Percentiles rank a stretch among this genome's conserved stretches.
Conservation (phyloP, 345 rosid genomes). For the Gynandropsis gynandra region DNA sequence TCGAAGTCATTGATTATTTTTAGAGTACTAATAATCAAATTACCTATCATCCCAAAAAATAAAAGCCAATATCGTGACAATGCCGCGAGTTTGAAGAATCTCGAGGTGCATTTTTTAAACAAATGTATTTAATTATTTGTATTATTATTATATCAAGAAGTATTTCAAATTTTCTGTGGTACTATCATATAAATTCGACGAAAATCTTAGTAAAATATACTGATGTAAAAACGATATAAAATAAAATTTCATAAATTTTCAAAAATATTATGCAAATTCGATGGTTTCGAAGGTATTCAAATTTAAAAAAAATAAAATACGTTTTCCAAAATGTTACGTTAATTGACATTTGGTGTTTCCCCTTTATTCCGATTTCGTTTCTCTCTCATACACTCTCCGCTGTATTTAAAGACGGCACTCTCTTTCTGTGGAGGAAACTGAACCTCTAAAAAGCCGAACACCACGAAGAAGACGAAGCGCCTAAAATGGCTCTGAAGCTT, state of each 20-base stretch:
- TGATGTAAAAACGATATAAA: no score
- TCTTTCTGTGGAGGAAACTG: conserved; percentile 33
- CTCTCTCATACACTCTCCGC: conserved; percentile 15
- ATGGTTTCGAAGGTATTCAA: no score
- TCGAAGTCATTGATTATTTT: not conserved
- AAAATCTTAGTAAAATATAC: no score
- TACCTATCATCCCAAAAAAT: conserved; percentile 2
- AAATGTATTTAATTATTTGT: no score
- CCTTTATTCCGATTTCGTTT: not conserved
- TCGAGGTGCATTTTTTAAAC: conserved; percentile 20
- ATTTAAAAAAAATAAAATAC: not conserved
- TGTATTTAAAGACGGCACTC: conserved; percentile 19
- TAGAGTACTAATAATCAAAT: not conserved
- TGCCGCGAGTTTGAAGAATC: conserved; percentile 16
- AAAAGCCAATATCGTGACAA: conserved; percentile 8
- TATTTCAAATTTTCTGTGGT: no score
- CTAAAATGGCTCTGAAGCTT: conserved; percentile 60
- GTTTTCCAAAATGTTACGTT: conserved; percentile 19
- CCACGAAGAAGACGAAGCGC: not conserved
- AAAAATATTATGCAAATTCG: no score
- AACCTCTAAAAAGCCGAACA: conserved; percentile 5
- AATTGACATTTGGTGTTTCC: not conserved
- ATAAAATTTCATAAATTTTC: no score
- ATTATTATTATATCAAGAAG: no score
- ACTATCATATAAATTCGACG: no score